Conservation (phyloP, 805 yeast genomes). For the Naumovozyma castellii region DNA sequence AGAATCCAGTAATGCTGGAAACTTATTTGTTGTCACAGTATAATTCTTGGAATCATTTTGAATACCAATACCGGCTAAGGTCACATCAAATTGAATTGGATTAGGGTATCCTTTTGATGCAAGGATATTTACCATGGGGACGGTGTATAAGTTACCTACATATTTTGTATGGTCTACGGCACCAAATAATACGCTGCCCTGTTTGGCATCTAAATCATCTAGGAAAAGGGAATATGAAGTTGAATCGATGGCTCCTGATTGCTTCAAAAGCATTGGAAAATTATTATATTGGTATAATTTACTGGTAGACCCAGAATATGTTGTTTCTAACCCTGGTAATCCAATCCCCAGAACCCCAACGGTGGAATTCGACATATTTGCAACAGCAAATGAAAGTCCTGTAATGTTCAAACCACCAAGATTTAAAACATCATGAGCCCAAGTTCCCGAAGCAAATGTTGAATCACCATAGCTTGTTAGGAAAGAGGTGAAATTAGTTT, state of each 20-base stretch:
- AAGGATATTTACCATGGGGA: slow-evolving; percentile 25
- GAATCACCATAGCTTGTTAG: slow-evolving; percentile 44
- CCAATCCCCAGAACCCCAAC: slow-evolving; percentile 44
- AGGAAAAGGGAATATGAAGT: slow-evolving; percentile 38
- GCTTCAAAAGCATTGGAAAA: slow-evolving; percentile 15
- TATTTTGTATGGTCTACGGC: slow-evolving; percentile 35
- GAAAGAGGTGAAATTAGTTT: slow-evolving; percentile 30
- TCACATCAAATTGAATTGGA: slow-evolving; percentile 28
- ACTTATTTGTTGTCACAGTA: slow-evolving; percentile 23
- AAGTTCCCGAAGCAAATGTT: slow-evolving; percentile 39
- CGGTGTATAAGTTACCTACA: slow-evolving; percentile 25
- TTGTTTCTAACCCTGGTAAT: slow-evolving; percentile 54
- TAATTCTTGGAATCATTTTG: slow-evolving; percentile 16
- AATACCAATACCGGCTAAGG: slow-evolving; percentile 26
- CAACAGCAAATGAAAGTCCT: slow-evolving; percentile 25
- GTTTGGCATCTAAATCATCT: slow-evolving; percentile 32
- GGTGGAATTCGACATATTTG: slow-evolving; percentile 29
- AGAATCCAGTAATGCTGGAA: slow-evolving; percentile 37
- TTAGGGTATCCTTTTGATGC: slow-evolving; percentile 8
- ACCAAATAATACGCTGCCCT: slow-evolving; percentile 41
- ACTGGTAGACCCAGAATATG: slow-evolving; percentile 31
- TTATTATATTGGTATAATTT: slow-evolving; percentile 8
- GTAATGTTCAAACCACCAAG: slow-evolving; percentile 43
- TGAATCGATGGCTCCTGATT: slow-evolving; percentile 34
- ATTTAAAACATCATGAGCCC: slow-evolving; percentile 37